A percentile compares a stretch with the other conserved stretches of the same genome.
Evolutionary conservation across 2,329 filamentous ascomycete genomes (phyloP).

Genomic region (Fusarium chuoi): DNA sequence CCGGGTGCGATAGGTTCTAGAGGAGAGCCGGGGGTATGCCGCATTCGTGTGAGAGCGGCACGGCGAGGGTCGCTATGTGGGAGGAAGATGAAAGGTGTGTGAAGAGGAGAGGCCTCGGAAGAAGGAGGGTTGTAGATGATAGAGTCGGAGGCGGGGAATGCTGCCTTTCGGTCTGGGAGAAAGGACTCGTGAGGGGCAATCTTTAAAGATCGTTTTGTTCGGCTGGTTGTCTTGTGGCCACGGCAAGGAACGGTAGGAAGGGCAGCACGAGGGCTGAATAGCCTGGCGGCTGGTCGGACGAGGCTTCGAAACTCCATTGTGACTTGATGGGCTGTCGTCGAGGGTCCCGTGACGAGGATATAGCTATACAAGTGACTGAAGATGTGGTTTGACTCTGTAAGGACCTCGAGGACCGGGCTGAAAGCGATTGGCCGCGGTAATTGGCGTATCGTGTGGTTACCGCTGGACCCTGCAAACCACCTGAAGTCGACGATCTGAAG

Average conservation of each 20-base stretch:
- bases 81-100: slow-evolving; percentile 75
- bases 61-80: slow-evolving; percentile 66
- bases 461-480: slow-evolving; percentile 25
- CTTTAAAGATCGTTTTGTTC: slow-evolving; percentile 68
- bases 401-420: slow-evolving; percentile 31
- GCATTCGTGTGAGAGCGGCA: slow-evolving; percentile 57
- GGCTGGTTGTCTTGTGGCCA: slow-evolving; percentile 62
- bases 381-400: background rate
- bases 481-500: slow-evolving; percentile 40
- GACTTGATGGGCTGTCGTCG: slow-evolving; percentile 12
- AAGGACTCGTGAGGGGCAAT: slow-evolving; percentile 71
- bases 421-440: slow-evolving; percentile 39
- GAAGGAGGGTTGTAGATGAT: slow-evolving; percentile 69
- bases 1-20: slow-evolving; percentile 25
- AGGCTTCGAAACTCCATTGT: slow-evolving; percentile 52
- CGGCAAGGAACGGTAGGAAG: slow-evolving; percentile 47
- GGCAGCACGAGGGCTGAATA: slow-evolving; percentile 44
- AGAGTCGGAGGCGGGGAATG: slow-evolving; percentile 48
- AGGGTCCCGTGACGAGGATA: background rate
- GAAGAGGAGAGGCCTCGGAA: slow-evolving; percentile 65
- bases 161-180: slow-evolving; percentile 52
- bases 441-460: slow-evolving; percentile 37
- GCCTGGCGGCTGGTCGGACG: slow-evolving; percentile 49
- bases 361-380: background rate
- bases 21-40: slow-evolving; percentile 48